Evolutionary conservation across 1,139 yeast genomes (phyloP), one percentile per base, ranked within the genome.

Genomic region (Pichia sp.): DNA sequence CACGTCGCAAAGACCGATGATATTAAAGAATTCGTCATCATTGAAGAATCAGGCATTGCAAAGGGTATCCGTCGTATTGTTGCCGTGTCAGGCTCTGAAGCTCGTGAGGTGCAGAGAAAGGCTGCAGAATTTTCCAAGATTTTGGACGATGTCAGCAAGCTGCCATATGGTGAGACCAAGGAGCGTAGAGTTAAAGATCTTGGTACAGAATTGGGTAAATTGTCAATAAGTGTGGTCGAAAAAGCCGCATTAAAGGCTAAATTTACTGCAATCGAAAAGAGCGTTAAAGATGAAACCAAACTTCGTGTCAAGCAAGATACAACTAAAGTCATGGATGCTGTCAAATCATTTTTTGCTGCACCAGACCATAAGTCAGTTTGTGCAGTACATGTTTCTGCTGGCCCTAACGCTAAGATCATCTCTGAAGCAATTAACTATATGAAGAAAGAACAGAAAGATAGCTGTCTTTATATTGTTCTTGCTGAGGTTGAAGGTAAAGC

Each of bases 11-110:
- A 86, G 71, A 92, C 99, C 26, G 88, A 93, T 58, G 99, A 93
- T 61, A 95, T 93, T 70, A 90, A 90, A 72, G 93, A 88, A 64
- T 82, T 93, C 62, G 88, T 93, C 47, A 80, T 93, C 55, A 77
- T 86, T 61, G 99, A 93, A 77, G 99, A 93, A 74, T 82, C 90
- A 60, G 99, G 99, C 74, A 93, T 93, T 71, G 98, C 99, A 59
- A 93, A 93, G 77, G 99, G 99, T 73, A 90, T 89, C 60, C 84
- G 99, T 75, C 90, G 99, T 79, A 87, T 93, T 69, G 97, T 93
- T 58, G 98, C 97, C 29, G 97, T 92, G 53, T 88, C 97, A 40
- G 98, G 98, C 50, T 77, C 81, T 55, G 95, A 85, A 65, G 99
- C 99, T 19, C 85, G 82, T 65, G 90, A 84, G 65, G 97, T 90